Conservation (phyloP, 2,329 filamentous ascomycete species). For the Colletotrichum eremochloae region DNA sequence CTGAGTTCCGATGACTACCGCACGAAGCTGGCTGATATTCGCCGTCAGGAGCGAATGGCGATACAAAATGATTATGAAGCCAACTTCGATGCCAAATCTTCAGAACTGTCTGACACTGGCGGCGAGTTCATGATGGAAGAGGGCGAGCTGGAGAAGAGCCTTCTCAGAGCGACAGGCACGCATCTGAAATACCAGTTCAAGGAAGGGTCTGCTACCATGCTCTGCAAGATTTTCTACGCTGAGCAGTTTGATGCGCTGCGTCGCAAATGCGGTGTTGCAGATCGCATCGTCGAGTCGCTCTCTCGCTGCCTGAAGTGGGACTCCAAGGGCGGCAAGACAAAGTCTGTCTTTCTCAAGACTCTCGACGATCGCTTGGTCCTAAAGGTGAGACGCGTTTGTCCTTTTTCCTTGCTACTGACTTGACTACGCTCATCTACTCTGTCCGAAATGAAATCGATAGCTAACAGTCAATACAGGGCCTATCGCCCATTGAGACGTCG, state of each 20-base stretch:
- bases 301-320: slow-evolving; percentile 98
- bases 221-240: slow-evolving; percentile 98
- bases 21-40: slow-evolving; percentile 78
- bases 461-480: slow-evolving; percentile 67
- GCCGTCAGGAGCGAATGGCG: slow-evolving; percentile 44
- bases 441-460: neutral
- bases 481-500: slow-evolving; percentile 91
- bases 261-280: slow-evolving; percentile 90
- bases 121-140: slow-evolving; percentile 66
- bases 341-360: slow-evolving; percentile 96
- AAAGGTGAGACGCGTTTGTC: slow-evolving; percentile 64
- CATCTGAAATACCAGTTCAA: slow-evolving; percentile 97
- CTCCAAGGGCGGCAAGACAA: slow-evolving; percentile 97
- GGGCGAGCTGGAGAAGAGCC: slow-evolving; percentile 84
- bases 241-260: slow-evolving; percentile 97
- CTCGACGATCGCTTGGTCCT: slow-evolving; percentile 94
- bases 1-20: slow-evolving; percentile 90
- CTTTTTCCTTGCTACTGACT: neutral
- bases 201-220: slow-evolving; percentile 93
- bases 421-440: neutral
- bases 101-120: slow-evolving; percentile 52
- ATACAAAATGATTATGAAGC: slow-evolving; percentile 42
- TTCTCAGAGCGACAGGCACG: slow-evolving; percentile 87
- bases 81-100: slow-evolving; percentile 48
- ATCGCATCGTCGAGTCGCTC: slow-evolving; percentile 94